Percentiles rank a stretch among this genome's conserved stretches.
Conservation (phyloP, 495 filamentous ascomycete genomes). For the Daldinia bambusicola region DNA sequence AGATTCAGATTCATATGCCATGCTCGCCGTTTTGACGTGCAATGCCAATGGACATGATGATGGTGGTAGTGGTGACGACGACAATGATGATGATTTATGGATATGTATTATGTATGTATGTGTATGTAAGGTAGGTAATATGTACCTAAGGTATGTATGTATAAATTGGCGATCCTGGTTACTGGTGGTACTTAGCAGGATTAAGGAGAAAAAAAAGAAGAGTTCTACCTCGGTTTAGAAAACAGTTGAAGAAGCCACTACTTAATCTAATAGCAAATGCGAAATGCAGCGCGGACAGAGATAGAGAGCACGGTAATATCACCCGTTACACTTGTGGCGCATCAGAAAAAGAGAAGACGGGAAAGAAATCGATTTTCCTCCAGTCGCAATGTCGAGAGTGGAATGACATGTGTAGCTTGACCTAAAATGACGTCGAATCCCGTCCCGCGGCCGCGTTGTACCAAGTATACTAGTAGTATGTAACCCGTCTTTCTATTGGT, state of each 20-base stretch:
- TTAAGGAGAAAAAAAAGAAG: neutral
- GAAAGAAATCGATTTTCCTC: neutral
- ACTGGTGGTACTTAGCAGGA: neutral
- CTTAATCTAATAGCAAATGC: neutral
- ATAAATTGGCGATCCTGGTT: neutral
- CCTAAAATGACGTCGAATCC: neutral
- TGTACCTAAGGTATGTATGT: neutral
- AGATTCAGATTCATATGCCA: constrained; percentile 45
- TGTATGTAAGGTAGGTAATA: too few species aligned
- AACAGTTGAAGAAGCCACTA: neutral
- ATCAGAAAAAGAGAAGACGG: neutral
- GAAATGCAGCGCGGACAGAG: neutral
- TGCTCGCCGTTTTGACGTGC: constrained; percentile 36
- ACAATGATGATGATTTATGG: too few species aligned
- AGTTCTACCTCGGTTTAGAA: constrained; percentile 1
- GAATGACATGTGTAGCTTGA: constrained; percentile 1
- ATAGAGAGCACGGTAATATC: neutral
- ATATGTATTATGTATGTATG: neutral
- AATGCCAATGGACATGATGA: constrained; percentile 30
- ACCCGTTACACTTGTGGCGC: neutral
- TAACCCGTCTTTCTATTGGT: neutral
- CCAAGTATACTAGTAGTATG: neutral
- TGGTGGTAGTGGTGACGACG: neutral
- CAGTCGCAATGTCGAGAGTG: neutral
- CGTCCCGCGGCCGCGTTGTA: neutral